These are phyloP conservation scores for Xylaria nigripes DNA, from an alignment of 495 filamentous ascomycete genomes.

Conservation along the genomic window DNA sequence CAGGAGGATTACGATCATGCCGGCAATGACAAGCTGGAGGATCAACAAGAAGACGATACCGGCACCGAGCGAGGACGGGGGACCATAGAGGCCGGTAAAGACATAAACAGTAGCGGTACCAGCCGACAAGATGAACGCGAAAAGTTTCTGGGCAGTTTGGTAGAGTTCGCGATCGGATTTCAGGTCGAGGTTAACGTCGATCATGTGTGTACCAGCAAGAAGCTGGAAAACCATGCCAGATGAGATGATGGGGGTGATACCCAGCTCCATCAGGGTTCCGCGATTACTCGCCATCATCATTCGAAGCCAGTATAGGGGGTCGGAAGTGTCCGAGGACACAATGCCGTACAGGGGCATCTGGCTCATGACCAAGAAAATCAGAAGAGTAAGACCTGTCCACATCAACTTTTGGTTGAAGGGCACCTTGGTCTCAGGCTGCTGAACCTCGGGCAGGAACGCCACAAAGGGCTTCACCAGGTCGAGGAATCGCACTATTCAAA, in stretches of 20 bases:
- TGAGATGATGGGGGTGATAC: slow-evolving; percentile 98
- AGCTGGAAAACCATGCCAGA: slow-evolving; percentile 99
- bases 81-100: slow-evolving; percentile 94
- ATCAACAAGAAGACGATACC: slow-evolving; percentile 97
- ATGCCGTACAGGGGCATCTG: slow-evolving; percentile 98
- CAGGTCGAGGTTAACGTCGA: slow-evolving; percentile 98
- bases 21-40: slow-evolving; percentile 91
- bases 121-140: slow-evolving; percentile 94
- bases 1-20: slow-evolving; percentile 96
- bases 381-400: slow-evolving; percentile 96
- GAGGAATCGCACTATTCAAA: slow-evolving; percentile 82
- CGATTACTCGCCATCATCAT: slow-evolving; percentile 99
- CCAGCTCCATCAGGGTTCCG: slow-evolving; percentile 97
- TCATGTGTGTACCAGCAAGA: slow-evolving; percentile 97
- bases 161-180: slow-evolving; percentile 99
- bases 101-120: slow-evolving; percentile 96
- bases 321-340: slow-evolving; percentile 91
- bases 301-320: slow-evolving; percentile 98
- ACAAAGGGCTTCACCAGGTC: slow-evolving; percentile 99
- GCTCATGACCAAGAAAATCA: slow-evolving; percentile 99
- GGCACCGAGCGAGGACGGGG: slow-evolving; percentile 89
- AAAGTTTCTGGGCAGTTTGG: slow-evolving; percentile 99
- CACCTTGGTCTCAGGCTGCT: slow-evolving; percentile 90
- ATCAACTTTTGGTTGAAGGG: slow-evolving; percentile 99
- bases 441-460: slow-evolving; percentile 97